phyloP scores from a whole-genome alignment of 2,329 filamentous ascomycete species.

The Colletotrichum cordylinicola region DNA sequence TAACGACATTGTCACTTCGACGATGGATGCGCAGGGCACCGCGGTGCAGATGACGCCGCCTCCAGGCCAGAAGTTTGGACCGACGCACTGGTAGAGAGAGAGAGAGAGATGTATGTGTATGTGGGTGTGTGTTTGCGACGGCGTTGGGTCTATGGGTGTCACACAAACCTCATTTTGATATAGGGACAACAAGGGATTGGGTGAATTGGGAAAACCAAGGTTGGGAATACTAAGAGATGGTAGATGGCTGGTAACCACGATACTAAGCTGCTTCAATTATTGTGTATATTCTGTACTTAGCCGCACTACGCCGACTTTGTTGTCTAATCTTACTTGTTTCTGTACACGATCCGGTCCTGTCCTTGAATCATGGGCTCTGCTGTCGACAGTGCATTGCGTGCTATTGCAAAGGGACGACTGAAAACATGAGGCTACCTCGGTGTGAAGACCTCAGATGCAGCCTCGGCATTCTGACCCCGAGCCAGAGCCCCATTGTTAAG shows the following conservation, averaged over 20 bases:
- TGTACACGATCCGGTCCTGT: neutral
- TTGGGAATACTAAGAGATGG: neutral
- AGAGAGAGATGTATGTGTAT: neutral
- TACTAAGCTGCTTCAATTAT: neutral
- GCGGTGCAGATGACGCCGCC: conserved; percentile 62
- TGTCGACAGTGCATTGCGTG: no score
- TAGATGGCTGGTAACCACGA: conserved; percentile 3
- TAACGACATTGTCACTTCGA: conserved; percentile 61
- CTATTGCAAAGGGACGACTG: no score
- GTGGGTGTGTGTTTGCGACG: neutral
- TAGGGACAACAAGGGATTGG: neutral
- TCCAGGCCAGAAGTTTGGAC: conserved; percentile 67
- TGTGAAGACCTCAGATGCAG: neutral
- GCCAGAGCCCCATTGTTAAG: neutral
- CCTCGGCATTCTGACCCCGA: neutral
- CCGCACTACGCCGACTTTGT: neutral
- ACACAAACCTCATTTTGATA: neutral
- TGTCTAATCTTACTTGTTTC: neutral
- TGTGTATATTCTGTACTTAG: conserved; percentile 10
- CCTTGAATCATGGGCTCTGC: no score
- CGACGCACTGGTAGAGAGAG: conserved; percentile 52
- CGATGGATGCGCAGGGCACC: conserved; percentile 65
- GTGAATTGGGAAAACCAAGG: neutral
- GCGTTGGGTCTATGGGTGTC: neutral
- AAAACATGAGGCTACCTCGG: no score